Percentiles rank a stretch among this genome's conserved stretches.
These are phyloP conservation scores for Neofusicoccum kwambonambiense DNA, from an alignment of 2,329 filamentous ascomycete species.

Conservation along the genomic window DNA sequence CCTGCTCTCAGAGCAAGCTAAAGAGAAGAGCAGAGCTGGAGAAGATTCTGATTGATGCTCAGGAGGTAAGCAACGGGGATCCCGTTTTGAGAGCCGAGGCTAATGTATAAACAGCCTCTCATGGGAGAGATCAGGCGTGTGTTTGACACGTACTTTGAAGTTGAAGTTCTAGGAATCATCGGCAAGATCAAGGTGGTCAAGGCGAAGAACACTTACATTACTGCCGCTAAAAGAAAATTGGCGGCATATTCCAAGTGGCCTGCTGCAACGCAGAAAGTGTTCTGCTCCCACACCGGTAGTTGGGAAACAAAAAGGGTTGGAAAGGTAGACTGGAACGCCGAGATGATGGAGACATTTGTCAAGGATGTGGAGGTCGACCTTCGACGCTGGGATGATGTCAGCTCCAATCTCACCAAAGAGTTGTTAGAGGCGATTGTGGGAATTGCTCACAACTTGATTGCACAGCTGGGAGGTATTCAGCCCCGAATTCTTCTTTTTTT, in stretches of 20 bases:
- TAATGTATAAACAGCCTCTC: no score
- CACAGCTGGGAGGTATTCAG: not conserved
- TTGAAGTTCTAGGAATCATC: no score
- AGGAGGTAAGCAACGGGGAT: not conserved
- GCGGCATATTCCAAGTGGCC: no score
- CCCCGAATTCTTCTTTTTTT: not conserved
- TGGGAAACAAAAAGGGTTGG: slow-evolving; percentile 1
- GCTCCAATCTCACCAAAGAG: not conserved
- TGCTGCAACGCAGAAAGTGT: not conserved
- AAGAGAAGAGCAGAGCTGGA: slow-evolving; percentile 21
- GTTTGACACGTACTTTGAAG: no score
- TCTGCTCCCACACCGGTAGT: not conserved
- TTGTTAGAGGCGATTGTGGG: not conserved
- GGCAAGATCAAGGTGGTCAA: no score
- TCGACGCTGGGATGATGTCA: not conserved
- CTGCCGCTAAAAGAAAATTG: no score
- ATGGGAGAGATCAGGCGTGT: no score
- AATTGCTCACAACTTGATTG: not conserved
- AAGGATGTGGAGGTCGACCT: not conserved
- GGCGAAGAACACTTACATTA: no score
- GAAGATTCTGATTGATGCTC: not conserved
- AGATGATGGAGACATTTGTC: slow-evolving; percentile 5
- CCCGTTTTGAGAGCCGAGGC: no score
- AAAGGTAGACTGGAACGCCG: slow-evolving; percentile 9
- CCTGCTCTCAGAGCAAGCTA: slow-evolving; percentile 21